Evolutionary conservation across 148 eudicot species (phyloP).

Genomic region (Cornus kousa): DNA sequence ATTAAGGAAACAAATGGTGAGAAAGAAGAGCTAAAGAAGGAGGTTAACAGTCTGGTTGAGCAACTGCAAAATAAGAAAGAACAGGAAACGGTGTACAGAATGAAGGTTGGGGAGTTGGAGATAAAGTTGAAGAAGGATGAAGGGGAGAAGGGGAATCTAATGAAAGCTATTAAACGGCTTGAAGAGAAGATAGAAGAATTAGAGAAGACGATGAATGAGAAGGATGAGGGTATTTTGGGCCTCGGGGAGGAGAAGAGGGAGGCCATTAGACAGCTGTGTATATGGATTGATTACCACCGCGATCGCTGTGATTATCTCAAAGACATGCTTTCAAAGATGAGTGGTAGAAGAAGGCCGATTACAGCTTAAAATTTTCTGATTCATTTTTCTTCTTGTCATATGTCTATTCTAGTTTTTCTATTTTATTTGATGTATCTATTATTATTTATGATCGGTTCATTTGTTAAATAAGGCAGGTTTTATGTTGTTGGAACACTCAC

Average conservation of each 20-base stretch:
- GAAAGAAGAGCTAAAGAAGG: constrained; percentile 39
- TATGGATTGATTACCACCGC: constrained; percentile 60
- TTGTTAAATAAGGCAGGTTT: not conserved
- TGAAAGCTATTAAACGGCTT: constrained; percentile 25
- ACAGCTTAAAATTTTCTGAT: constrained; percentile 19
- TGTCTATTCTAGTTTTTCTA: not conserved
- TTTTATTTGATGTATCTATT: not conserved
- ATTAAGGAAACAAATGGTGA: constrained; percentile 37
- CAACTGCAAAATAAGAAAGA: constrained; percentile 42
- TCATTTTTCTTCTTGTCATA: not conserved
- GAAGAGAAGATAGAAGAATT: constrained; percentile 45
- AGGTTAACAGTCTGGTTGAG: constrained; percentile 30
- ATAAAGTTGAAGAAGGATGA: constrained; percentile 27
- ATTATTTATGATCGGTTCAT: constrained; percentile 9
- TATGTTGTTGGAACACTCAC: constrained; percentile 7
- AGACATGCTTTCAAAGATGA: constrained; percentile 36
- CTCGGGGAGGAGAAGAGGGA: constrained; percentile 73
- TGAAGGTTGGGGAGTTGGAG: constrained; percentile 40
- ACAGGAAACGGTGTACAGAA: constrained; percentile 23
- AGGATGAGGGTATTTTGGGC: constrained; percentile 31
- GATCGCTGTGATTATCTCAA: constrained; percentile 53
- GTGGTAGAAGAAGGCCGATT: constrained; percentile 38
- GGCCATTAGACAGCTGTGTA: constrained; percentile 74
- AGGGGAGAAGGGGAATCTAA: constrained; percentile 36
- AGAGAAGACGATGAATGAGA: constrained; percentile 32